Evolutionary conservation across 176 grass and related monocot genomes (phyloP), one percentile per base, ranked within the genome.

Genomic region (Eremochloa ophiuroides): DNA sequence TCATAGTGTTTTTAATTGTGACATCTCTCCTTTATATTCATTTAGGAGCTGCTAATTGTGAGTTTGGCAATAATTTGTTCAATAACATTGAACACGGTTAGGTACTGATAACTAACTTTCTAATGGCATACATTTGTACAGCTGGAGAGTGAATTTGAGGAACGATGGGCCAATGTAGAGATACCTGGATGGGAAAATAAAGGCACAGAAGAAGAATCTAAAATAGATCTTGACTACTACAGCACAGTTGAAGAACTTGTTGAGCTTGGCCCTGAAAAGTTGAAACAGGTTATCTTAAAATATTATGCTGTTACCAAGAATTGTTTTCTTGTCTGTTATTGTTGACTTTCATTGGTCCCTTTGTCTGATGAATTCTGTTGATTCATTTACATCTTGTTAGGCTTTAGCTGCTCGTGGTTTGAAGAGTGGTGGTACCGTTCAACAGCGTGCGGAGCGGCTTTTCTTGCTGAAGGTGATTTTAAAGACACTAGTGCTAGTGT

Each of bases 151-250:
- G 92, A 98, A 47, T 98, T 95, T 84, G 95, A 93, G 89, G 90
- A 91, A 78, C 80, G 83, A 34, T 95, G 92, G 95, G 48, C 73
- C 76, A 90, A 89, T 37, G 92, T 86, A 2, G 66, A 83, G 41
- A 64, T 95, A 59, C 68, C 75, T 58, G 90, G 92, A 72, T 98
- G 95, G 91, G 91, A 82, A 62, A 97, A 67, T 65, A 94, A 90
- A 59, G 85, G 20, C 7, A 30, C 26, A 66, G 85, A 91, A 55
- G 83, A 84, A 76, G 92, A 91, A 26, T 82, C 84, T 65, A 71
- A 81, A 73, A 89, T 98, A 73, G 92, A 98, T 85, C 92, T 98
- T 74, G 90, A 98, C 83, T 94, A 95, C 75, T 98, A 93, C 59
- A 91, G 56, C 63, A 88, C 88, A 56, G 83, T 91, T 67, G 95